These are phyloP conservation scores for Aphanocladium album DNA, from an alignment of 2,329 filamentous ascomycete genomes.

Conservation along the genomic window DNA sequence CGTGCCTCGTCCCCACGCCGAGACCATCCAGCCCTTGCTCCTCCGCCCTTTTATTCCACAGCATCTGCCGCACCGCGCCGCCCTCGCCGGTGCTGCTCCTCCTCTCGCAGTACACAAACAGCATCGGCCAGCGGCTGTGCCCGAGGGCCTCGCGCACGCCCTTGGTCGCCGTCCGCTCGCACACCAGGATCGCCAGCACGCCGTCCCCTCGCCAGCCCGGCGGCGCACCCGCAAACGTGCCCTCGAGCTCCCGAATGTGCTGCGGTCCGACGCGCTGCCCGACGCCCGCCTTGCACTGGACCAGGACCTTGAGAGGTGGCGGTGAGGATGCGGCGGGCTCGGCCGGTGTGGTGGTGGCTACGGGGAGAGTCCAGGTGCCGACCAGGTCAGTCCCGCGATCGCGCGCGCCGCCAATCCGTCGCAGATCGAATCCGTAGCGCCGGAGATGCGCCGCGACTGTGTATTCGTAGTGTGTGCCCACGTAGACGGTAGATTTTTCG, in stretches of 20 bases:
- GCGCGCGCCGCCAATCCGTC: conserved; percentile 58
- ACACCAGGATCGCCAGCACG: conserved; percentile 67
- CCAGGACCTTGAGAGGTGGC: conserved; percentile 40
- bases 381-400: conserved; percentile 72
- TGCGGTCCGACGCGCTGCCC: conserved; percentile 49
- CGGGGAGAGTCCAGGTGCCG: conserved; percentile 62
- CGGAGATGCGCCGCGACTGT: conserved; percentile 52
- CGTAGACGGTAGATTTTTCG: conserved; percentile 53
- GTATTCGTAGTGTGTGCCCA: conserved; percentile 77
- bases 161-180: conserved; percentile 65
- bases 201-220: conserved; percentile 60
- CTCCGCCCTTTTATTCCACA: conserved; percentile 66
- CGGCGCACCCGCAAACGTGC: conserved; percentile 69
- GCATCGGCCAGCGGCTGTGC: conserved; percentile 64
- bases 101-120: conserved; percentile 58
- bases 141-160: conserved; percentile 71
- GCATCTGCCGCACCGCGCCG: conserved; percentile 59
- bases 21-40: conserved; percentile 58
- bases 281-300: conserved; percentile 65
- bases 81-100: no score
- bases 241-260: conserved; percentile 70
- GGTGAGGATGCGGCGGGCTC: conserved; percentile 1
- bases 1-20: conserved; percentile 44
- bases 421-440: conserved; percentile 58
- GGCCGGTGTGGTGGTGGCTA: conserved; percentile 15